Conservation (phyloP, 1,284 basidiomycete species). For the Bondarzewia mesenterica region DNA sequence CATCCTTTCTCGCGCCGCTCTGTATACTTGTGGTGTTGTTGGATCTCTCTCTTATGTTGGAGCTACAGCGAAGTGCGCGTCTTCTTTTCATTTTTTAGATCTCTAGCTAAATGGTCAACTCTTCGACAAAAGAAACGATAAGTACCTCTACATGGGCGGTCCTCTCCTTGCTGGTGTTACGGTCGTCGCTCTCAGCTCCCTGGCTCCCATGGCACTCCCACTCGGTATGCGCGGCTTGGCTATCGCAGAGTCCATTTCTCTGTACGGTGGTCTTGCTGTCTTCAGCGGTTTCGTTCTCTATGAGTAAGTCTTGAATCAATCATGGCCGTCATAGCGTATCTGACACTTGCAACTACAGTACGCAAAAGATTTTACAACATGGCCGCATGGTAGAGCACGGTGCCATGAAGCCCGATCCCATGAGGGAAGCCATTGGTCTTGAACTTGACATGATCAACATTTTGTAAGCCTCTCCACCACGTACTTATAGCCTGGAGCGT, state of each 20-base stretch:
- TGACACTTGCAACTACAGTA: constrained; percentile 31
- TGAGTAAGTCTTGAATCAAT: constrained; percentile 48
- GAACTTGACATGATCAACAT: constrained; percentile 88
- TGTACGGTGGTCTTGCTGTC: constrained; percentile 83
- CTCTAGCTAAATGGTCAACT: constrained; percentile 4
- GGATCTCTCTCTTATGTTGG: constrained; percentile 83
- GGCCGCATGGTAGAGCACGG: constrained; percentile 71
- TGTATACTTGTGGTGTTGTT: constrained; percentile 84
- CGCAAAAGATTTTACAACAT: constrained; percentile 76
- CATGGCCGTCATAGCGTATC: neutral
- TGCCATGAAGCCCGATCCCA: constrained; percentile 59
- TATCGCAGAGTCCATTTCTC: constrained; percentile 69
- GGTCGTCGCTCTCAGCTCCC: constrained; percentile 77
- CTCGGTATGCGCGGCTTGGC: constrained; percentile 73
- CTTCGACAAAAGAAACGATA: constrained; percentile 53
- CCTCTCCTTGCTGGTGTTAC: constrained; percentile 80
- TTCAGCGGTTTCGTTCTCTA: constrained; percentile 85
- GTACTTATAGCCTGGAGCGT: neutral
- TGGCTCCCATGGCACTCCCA: constrained; percentile 85
- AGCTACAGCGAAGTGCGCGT: constrained; percentile 70
- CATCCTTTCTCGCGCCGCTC: constrained; percentile 79
- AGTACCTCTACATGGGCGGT: constrained; percentile 80
- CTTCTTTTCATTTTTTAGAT: neutral
- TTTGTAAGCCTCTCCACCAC: constrained; percentile 42
- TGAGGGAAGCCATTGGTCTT: constrained; percentile 73